Evolutionary conservation across 352 stramenopile genomes (phyloP), one percentile per base, ranked within the genome.

Genomic region (Phytophthora tentaculata): DNA sequence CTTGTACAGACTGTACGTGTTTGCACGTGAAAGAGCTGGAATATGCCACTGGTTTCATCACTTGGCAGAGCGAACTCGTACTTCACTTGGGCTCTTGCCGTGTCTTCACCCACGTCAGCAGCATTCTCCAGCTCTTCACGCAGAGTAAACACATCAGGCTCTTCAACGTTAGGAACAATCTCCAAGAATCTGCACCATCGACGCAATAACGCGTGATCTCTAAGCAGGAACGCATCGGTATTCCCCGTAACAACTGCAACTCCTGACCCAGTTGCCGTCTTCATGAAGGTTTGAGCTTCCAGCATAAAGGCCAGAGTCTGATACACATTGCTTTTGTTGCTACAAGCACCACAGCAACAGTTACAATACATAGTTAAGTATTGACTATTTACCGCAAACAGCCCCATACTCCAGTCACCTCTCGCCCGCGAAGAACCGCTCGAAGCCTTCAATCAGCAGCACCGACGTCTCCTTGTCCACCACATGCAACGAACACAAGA

Each of bases 101-200:
- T 26, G 22, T 63, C 47, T 61, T 69, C 56, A 52, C 48, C 41
- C 26, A 45, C 43, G 59, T 63, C 32, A 16, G 24, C 23, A 16
- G 22, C 44, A 50, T 35, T 45, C 8, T 83, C 67, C 10, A 69
- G 29, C 12, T 79, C 70, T 53, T 80, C 78, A 51, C 62, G 71
- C 51, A 76, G 74, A 19, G 28, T 73, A 55, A 73, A 86, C 41
- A 73, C 65, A 43, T 57, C 67, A 37, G 53, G 65, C 41, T 80
- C 62, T 19, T 67, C 52, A 13, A 45, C 16, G 24, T 64, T 47
- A 12, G 58, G 44, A 22, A 70, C 65, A 13, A 84, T 77, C 54
- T 82, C 59, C 23, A 90, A 53, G 22, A 90, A 84, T 41, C 65
- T 72, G 51, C 81, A 90, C 81, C 82, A 90, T 20, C 81, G 77